Evolutionary conservation across 179 eudicot species (phyloP), one percentile per base, ranked within the genome.

Genomic region (Dionaea muscipula): DNA sequence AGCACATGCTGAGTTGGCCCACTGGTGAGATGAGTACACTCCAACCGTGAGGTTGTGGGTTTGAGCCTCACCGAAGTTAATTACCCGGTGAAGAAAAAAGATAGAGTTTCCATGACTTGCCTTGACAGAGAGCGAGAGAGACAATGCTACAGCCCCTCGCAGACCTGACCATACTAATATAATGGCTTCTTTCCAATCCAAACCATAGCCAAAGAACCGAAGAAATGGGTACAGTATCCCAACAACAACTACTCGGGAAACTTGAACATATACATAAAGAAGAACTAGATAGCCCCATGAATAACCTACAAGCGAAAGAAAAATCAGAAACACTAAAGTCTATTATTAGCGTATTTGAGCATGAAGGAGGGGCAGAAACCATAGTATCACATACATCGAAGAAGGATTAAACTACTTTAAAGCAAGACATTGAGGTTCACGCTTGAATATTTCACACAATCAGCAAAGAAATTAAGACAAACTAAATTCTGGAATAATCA

Each of bases 101-200:
- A 45, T 43, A 14, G 20, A 7, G 36, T 35, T 15, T 8, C 37
- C 15, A 31, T 51, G 3, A 64, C 81, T 70, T 81, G 63, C 97
- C 90, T 86, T 83, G 46, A 90, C 89, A 50, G 97, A 90, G 57
- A 90, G 75, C 14, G 97, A 75, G 58, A 90, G 97, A 17, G 95
- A 71, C 66, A 90, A 63, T 45, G 91, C 90, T 18, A 90, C 94
- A 35, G 97, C 97, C 56, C 97, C 97, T 26, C 97, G 80, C 53
- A 90, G 75, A 45, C 95, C 97, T 52, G 95, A 76, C 97, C 97
- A 90, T 37, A 75, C 53, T 48, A 90, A 78, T 60, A 90, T 75
- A 46, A 68, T 60, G 57, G 95, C 97, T 80, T 90, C 97, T 72
- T 75, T 90, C 97, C 94, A 90, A 46, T 90, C 87, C 80, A 90